phyloP scores from a whole-genome alignment of 371 early-diverging fungal species.

The Mucor saturninus region DNA sequence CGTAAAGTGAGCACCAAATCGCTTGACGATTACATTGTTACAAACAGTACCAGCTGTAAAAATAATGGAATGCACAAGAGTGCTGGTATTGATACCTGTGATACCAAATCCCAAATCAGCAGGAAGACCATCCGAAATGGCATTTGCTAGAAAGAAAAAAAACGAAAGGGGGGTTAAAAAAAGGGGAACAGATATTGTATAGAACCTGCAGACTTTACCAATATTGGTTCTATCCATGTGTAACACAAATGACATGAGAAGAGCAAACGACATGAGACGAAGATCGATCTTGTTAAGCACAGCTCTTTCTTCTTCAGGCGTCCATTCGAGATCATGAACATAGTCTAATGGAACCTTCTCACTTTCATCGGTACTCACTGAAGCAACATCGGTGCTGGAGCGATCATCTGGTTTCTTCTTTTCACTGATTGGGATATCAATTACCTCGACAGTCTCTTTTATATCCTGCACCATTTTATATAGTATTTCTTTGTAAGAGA shows the following conservation, averaged over 20 bases:
- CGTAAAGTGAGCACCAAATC: constrained; percentile 60
- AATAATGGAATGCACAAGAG: constrained; percentile 34
- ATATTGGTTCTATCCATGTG: constrained; percentile 56
- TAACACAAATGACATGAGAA: constrained; percentile 48
- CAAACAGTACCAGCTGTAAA: constrained; percentile 50
- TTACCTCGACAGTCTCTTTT: too few relatives aligned
- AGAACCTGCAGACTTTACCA: constrained; percentile 29
- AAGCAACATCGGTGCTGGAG: too few relatives aligned
- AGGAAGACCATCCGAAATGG: constrained; percentile 47
- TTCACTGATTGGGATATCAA: too few relatives aligned
- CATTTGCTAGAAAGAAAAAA: constrained; percentile 37
- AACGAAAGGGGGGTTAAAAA: neutral
- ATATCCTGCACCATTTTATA: too few relatives aligned
- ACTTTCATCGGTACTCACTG: too few relatives aligned
- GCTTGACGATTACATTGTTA: constrained; percentile 55
- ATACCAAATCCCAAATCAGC: constrained; percentile 41
- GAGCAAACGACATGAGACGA: constrained; percentile 39
- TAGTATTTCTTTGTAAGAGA: too few relatives aligned
- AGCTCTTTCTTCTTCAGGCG: constrained; percentile 39
- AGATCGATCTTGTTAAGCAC: constrained; percentile 37
- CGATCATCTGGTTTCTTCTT: too few relatives aligned
- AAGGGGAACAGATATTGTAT: neutral
- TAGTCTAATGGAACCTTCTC: constrained; percentile 2
- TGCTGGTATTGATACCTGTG: constrained; percentile 30
- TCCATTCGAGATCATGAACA: constrained; percentile 40